Evolutionary conservation across 2,329 filamentous ascomycete species (phyloP), one percentile per base, ranked within the genome.

Genomic region (Septoria linicola): DNA sequence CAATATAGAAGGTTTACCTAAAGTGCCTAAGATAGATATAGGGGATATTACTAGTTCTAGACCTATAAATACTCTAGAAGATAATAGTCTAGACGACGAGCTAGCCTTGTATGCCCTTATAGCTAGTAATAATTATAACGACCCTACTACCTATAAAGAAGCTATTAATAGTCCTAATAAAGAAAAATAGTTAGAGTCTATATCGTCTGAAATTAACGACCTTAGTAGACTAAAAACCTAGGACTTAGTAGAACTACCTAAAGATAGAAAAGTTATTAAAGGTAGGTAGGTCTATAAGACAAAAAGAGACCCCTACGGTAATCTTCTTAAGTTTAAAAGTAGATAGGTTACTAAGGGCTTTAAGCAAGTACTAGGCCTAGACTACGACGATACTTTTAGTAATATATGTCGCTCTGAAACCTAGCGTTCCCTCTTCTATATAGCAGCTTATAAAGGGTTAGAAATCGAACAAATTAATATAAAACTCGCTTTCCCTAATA

Each of bases 311-410:
- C 44, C 14, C 21, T 37, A 39, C 8, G 17, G 44, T 8, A 39
- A 49, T 2, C 31, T 42, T 23, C 31, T 49, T 32, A 41, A 42
- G 20, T 25, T 13, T 8, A 49, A 49, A 49, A 41, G 36, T 13
- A 4, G 20, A 32, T 49, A 36, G 39, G 30, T 43, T 25, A 31
- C 36, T 36, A 49, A 49, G 25, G 21, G 47, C 11, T 43, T 37
- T 43, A 43, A 43, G 36, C 23, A 49, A 30, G 17, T 35, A 35
- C 13, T 35, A 41, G 27, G 47, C 16, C 17, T 49, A 25, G 23
- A 49, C 23, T 49, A 25, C n/a, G 8, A 49, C 8, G n/a, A 35
- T 32, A 49, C 47, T n/a, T 49, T 37, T 49, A 49, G 47, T 37
- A 42, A 43, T 37, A 49, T 23, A 11, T 42, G 23, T 21, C 5